Conservation (phyloP, 2,329 filamentous ascomycete species). For the Penicillium sp. region DNA sequence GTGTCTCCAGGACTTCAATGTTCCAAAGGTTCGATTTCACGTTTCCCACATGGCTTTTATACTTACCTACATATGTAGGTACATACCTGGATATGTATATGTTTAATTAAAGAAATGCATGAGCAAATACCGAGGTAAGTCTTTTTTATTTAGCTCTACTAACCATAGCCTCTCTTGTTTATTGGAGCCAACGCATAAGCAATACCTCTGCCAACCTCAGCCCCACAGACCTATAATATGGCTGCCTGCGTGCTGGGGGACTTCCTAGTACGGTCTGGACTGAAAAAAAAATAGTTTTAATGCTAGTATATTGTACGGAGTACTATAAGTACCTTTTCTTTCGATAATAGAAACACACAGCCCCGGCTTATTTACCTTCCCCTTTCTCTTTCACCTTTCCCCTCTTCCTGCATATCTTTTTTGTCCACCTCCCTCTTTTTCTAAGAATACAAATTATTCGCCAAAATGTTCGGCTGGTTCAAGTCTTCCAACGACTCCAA, state of each 20-base stretch:
- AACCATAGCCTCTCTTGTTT: not conserved
- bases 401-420: not conserved
- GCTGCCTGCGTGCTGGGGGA: not conserved
- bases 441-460: not conserved
- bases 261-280: not conserved
- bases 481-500: slow-evolving; percentile 7
- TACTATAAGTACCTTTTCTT: not conserved
- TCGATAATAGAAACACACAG: not conserved
- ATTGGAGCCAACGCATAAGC: not conserved
- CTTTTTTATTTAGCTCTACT: not conserved
- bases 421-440: not conserved
- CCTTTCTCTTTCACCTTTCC: not conserved
- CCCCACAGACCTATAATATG: not conserved
- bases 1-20: not conserved
- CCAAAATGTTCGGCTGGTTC: slow-evolving; percentile 10
- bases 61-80: too few species aligned
- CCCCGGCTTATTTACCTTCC: not conserved
- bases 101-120: not conserved
- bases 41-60: not conserved
- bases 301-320: not conserved
- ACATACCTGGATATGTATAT: too few species aligned
- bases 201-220: not conserved
- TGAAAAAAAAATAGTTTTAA: not conserved
- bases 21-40: not conserved
- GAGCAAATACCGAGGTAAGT: too few species aligned